Evolutionary conservation across 2,329 filamentous ascomycete genomes (phyloP).

Genomic region (Colletotrichum chrysophilum): DNA sequence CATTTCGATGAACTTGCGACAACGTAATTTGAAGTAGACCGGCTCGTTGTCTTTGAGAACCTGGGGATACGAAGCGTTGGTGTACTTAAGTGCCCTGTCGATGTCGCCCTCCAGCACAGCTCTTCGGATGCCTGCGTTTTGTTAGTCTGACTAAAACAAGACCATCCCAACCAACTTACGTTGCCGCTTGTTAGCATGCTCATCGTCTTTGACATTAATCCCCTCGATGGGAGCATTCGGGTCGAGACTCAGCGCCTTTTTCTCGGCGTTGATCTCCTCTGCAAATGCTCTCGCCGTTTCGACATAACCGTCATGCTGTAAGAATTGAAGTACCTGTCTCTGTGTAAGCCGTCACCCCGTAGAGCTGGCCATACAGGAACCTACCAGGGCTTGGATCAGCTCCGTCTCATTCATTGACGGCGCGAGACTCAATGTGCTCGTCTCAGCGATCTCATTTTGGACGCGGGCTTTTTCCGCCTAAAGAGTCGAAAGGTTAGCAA

Average conservation of each 20-base stretch:
- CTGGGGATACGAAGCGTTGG: conserved; percentile 76
- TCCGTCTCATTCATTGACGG: conserved; percentile 73
- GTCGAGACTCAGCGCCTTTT: conserved; percentile 69
- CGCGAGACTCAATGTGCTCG: conserved; percentile 65
- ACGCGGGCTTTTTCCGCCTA: conserved; percentile 48
- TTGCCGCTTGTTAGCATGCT: conserved; percentile 86
- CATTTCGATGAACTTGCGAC: conserved; percentile 95
- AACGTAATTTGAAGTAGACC: conserved; percentile 86
- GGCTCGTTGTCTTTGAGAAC: conserved; percentile 82
- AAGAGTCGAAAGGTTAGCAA: conserved; percentile 2
- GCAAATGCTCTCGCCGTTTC: conserved; percentile 91
- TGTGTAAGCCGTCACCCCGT: background rate
- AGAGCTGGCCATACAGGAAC: conserved; percentile 20
- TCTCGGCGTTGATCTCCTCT: conserved; percentile 78
- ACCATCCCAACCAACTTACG: conserved; percentile 57
- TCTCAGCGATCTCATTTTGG: conserved; percentile 61
- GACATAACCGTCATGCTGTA: conserved; percentile 94
- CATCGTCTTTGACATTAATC: conserved; percentile 77
- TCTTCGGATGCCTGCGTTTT: conserved; percentile 73
- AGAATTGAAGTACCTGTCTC: conserved; percentile 74
- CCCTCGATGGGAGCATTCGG: conserved; percentile 56
- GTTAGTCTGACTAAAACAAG: background rate
- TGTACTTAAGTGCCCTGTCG: conserved; percentile 85
- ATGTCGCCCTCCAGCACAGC: conserved; percentile 93
- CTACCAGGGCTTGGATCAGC: conserved; percentile 80